Evolutionary conservation across 768 basidiomycete species (phyloP), one percentile per base, ranked within the genome.

Genomic region (Russula earlei): DNA sequence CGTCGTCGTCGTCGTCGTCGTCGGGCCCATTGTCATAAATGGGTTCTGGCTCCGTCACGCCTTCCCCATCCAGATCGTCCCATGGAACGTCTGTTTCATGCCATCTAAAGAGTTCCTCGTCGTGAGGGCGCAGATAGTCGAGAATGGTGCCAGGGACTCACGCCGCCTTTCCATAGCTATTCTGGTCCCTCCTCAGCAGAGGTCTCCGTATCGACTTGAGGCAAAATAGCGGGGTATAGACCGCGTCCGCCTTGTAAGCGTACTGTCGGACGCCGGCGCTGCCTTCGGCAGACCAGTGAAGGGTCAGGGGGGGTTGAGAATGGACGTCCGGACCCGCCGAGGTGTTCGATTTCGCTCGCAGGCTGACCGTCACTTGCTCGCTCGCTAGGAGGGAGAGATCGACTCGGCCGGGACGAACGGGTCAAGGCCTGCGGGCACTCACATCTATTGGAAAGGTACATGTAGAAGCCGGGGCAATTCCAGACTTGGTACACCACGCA

Each of bases 381-480:
- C 36, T 53, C 33, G 45, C 56, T 58, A 19, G 7, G 8, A 12
- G 14, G 2, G 14, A 14, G 9, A 8, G n/a, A 17, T 33, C 37
- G 4, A 33, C 6, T 33, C 37, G 10, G n/a, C 33, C 20, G 19
- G n/a, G 19, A 45, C 31, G 20, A 22, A 20, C 3, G 4, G 12
- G 15, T 22, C 12, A n/a, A n/a, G 15, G 24, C 10, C n/a, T 5
- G 33, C n/a, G 22, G 22, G 27, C 2, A 44, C 52, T 7, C 34
- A 47, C 56, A 19, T 19, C 52, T 48, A 25, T 27, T 53, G 17
- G 56, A 58, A 11, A 58, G 46, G 20, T 58, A 53, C 46, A 48
- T 53, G 47, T 48, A 58, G 46, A 43, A 58, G 11, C 56, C 47
- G 19, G 56, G 41, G n/a, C 51, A 53, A 9, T 29, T 37, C 33